Evolutionary conservation across 2,329 filamentous ascomycete genomes (phyloP), one percentile per base, ranked within the genome.

Genomic region (Dothiorella sarmentorum): DNA sequence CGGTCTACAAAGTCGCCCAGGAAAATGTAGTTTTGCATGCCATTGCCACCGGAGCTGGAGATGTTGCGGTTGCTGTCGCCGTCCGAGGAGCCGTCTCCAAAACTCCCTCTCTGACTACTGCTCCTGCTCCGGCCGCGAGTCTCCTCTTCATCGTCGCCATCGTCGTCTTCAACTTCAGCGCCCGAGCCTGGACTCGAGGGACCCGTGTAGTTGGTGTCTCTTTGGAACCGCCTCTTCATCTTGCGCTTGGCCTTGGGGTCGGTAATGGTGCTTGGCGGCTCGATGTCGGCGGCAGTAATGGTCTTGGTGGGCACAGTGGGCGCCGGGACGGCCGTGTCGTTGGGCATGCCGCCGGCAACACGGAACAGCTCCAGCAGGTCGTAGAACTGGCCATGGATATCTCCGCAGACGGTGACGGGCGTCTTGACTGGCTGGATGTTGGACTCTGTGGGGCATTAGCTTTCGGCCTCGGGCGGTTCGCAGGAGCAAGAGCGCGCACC

Each of bases 341-440:
- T 91, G 10, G 94, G 94, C 90, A 97, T 97, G 64, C 94, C 94
- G 61, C 94, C 94, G 45, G 93, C 91, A 38, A 99, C 93, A 56
- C 92, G 88, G 76, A 99, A 99, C 51, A 99, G 85, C 79, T 99
- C 94, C 62, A 97, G 85, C 9, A 99, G 82, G 74, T 99, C 94
- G 77, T 99, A 97, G 75, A 97, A 97, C 77, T 99, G 94, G 67
- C 94, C 94, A 76, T 99, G 94, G 63, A 99, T 97, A 72, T 99
- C 94, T 71, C 94, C 94, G 70, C 94, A 97, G 63, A 99, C 89
- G 4, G 94, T 99, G 63, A 99, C 94, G 6, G 94, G 94, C 0
- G 94, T 96, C 56, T 89, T 86, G 18, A 99, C 93, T n/a, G 94
- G 94, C 73, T 97, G 94, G 61, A 99, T 97, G 73, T 99, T 99